Conservation (phyloP, 2,329 filamentous ascomycete species). For the Fusarium hainanense region DNA sequence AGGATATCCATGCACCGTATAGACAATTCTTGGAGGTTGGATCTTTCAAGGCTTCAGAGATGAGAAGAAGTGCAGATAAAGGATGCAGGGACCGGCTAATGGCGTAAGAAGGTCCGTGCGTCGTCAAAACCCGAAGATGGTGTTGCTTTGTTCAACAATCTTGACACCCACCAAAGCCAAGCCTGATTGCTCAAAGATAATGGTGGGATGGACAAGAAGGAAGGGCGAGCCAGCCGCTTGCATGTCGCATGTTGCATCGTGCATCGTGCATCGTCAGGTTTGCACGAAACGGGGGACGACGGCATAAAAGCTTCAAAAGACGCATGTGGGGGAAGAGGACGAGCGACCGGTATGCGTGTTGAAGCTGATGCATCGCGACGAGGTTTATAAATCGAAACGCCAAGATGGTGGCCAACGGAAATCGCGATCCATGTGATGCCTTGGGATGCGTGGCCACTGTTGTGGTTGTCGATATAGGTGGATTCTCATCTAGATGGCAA, state of each 20-base stretch:
- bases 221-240: neutral
- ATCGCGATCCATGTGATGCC: constrained; percentile 25
- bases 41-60: constrained; percentile 27
- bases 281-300: constrained; percentile 33
- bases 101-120: constrained; percentile 36
- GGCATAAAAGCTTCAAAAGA: constrained; percentile 29
- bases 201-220: constrained; percentile 2
- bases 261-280: constrained; percentile 17
- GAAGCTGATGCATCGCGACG: constrained; percentile 23
- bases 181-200: constrained; percentile 25
- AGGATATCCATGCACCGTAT: constrained; percentile 44
- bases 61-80: constrained; percentile 42
- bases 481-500: constrained; percentile 1
- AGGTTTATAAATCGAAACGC: constrained; percentile 27
- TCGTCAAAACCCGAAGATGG: constrained; percentile 13
- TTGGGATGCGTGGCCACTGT: constrained; percentile 4
- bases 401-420: constrained; percentile 15
- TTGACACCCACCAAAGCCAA: constrained; percentile 26
- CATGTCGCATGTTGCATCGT: neutral
- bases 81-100: constrained; percentile 43
- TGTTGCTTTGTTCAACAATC: constrained; percentile 25
- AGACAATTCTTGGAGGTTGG: constrained; percentile 46
- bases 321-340: constrained; percentile 38
- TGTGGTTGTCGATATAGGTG: neutral
- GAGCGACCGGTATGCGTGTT: constrained; percentile 16